Evolutionary conservation across 305 asterid genomes (phyloP), one percentile per base, ranked within the genome.

Genomic region (Galium porrigens): DNA sequence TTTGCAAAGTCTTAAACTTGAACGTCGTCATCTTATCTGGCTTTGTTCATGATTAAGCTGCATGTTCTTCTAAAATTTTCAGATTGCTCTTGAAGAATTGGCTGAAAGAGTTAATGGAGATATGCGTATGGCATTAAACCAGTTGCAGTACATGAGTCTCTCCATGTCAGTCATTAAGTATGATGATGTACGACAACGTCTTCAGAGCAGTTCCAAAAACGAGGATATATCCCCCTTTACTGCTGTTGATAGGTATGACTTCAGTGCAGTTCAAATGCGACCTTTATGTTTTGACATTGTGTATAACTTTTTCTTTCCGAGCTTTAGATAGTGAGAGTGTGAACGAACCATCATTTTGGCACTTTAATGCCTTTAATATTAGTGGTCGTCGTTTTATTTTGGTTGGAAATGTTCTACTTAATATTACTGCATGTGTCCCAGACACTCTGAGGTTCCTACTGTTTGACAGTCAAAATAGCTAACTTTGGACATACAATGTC

Each of bases 141-240:
- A 94, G 65, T 82, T 94, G 82, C 97, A 94, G 79, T 94, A 94
- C 75, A 84, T 89, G 99, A 78, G 96, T 68, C 94, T 94, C 67
- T 89, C 96, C 27, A 86, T 80, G 95, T 82, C 94, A 27, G 87
- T 87, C 42, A 86, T 94, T 71, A 85, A 82, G 72, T 94, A 85
- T 51, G 99, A 94, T 83, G 97, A 94, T 84, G 78, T 89, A 70
- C 84, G 80, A 67, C 81, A 81, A 56, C 94, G 96, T 55, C 97
- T 94, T 68, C 95, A 86, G 76, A 85, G 77, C 82, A 94, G 88
- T 78, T 83, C 95, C 32, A 94, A 94, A 82, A 97, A 94, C 81
- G 99, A 94, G 81, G 97, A 87, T 67, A 94, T 94, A 59, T 94
- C 99, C 66, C 99, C 99, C 6, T 92, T 92, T 78, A 82, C 90